Base-by-base conservation (phyloP, 495 filamentous ascomycete genomes). In the Tuber umbilicatum region DNA sequence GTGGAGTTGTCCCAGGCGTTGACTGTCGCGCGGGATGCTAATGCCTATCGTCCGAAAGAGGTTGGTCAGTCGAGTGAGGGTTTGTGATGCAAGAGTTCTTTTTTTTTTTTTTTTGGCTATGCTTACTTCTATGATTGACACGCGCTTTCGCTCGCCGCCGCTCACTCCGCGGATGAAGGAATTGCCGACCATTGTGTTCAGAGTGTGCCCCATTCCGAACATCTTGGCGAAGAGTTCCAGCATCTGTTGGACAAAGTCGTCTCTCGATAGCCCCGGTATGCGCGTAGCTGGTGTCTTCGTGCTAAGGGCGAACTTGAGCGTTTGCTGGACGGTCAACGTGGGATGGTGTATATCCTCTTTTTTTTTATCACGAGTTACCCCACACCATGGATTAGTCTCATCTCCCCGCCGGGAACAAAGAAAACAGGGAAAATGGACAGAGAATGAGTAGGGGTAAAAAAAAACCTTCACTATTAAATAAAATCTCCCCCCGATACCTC, bases 131-230 rank as follows among this genome's bases (percentile, higher is more conserved):
- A 87, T 86, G 70, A 89, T 87, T 64, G 84, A 87, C 27, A 88
- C 86, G 70, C 88, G 85, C 64, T 86, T 87, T 83, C 90, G 82
- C 83, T 88, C 85, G 79, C 89, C 89, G 2, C 90, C 87, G 75
- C 89, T 91, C 0, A 90, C 89, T 69, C 90, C 90, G 41, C 93
- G 88, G 23, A 94, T 88, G 76, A 90, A 94, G 79, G 91, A 91
- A 82, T 97, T 92, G 35, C 94, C 94, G 21, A 97, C 93, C 35
- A 89, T 86, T 0, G 94, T 97, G 78, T 95, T 88, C 78, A 88
- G 88, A 0, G 94, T 95, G 81, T 97, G 93, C 47, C 79, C 86
- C 80, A 97, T 94, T 69, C 91, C 91, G 78, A 94, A 93, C 85
- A 91, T 90, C 75, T 87, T 89, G 23, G 74, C 43, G 80, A 81